Conservation (phyloP, 2,329 filamentous ascomycete species). For the Dothiorella sarmentorum region DNA sequence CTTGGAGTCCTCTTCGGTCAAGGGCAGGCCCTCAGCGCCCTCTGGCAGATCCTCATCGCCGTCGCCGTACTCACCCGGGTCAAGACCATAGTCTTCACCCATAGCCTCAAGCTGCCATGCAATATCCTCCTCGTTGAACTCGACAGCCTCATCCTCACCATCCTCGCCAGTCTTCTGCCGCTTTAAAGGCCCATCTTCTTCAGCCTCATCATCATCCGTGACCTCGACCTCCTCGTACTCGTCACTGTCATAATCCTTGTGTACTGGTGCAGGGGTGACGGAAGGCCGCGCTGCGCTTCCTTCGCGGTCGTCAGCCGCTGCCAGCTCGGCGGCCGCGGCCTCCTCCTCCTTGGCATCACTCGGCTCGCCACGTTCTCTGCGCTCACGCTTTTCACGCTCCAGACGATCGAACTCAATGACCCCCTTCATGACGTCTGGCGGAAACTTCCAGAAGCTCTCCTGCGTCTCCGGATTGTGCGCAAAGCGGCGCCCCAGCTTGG, state of each 20-base stretch:
- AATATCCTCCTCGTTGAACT: constrained; percentile 93
- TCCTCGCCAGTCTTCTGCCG: constrained; percentile 48
- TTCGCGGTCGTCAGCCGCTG: constrained; percentile 25
- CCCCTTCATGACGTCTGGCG: constrained; percentile 76
- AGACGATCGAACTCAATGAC: constrained; percentile 64
- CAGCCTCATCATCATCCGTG: constrained; percentile 52
- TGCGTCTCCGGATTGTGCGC: constrained; percentile 85
- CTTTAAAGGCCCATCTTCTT: constrained; percentile 50
- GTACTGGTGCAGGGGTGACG: constrained; percentile 30
- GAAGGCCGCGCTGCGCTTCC: constrained; percentile 23
- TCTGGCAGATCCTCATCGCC: constrained; percentile 64
- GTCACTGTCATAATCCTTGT: constrained; percentile 54
- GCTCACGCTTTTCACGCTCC: constrained; percentile 67
- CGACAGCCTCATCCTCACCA: constrained; percentile 53
- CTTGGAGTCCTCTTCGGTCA: constrained; percentile 72
- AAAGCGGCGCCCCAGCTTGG: constrained; percentile 83
- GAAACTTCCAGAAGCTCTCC: constrained; percentile 92
- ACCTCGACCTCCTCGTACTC: constrained; percentile 79
- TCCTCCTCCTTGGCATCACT: constrained; percentile 33
- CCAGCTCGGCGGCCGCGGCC: constrained; percentile 30
- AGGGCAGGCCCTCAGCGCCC: constrained; percentile 64
- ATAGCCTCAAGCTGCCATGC: constrained; percentile 87
- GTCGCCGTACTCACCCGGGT: constrained; percentile 74
- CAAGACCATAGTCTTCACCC: constrained; percentile 78
- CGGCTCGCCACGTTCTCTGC: constrained; percentile 43